These are phyloP conservation scores for Lablab purpureus DNA, from an alignment of 306 rosid genomes.

Conservation along the genomic window DNA sequence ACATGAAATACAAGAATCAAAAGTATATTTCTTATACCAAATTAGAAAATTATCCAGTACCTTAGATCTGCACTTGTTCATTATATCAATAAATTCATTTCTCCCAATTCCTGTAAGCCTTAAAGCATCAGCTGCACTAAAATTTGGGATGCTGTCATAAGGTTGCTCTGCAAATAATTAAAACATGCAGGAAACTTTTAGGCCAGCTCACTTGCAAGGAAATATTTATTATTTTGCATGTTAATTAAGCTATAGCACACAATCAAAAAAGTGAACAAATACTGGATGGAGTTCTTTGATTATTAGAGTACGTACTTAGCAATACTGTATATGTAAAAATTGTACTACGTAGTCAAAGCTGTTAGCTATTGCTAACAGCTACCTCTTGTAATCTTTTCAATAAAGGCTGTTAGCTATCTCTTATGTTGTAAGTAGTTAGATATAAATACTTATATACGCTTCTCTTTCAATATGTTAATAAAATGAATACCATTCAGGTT, in stretches of 20 bases:
- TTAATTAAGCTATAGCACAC: constrained; percentile 18
- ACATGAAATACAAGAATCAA: constrained; percentile 25
- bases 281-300: constrained; percentile 27
- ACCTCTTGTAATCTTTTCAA: no score
- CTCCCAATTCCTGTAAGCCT: constrained; percentile 96
- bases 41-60: constrained; percentile 55
- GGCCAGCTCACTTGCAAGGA: constrained; percentile 28
- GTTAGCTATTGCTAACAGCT: no score
- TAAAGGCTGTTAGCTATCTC: no score
- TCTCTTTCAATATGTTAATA: no score
- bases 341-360: no score
- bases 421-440: no score
- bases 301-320: no score
- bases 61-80: constrained; percentile 99
- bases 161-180: constrained; percentile 88
- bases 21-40: background rate
- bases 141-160: constrained; percentile 98
- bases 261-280: constrained; percentile 34
- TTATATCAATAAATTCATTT: constrained; percentile 96
- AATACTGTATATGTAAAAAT: no score
- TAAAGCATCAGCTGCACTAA: constrained; percentile 97
- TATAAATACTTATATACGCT: no score
- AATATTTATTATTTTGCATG: constrained; percentile 6
- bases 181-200: constrained; percentile 40
- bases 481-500: no score